These are phyloP conservation scores for Silene uniflora DNA, from an alignment of 148 eudicot genomes.

Conservation along the genomic window DNA sequence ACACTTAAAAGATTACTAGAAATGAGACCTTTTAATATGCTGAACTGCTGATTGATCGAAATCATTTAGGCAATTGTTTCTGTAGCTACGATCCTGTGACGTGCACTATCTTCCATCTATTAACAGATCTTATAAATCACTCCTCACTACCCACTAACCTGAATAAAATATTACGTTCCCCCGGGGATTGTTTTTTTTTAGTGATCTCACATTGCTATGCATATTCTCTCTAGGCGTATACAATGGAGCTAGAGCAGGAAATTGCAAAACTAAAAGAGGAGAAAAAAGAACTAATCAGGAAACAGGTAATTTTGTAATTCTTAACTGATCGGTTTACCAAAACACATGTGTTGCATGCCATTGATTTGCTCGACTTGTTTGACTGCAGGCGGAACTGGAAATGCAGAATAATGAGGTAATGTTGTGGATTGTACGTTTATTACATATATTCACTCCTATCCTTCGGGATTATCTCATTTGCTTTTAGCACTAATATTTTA, in stretches of 20 bases:
- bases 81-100: too few species aligned
- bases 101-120: too few species aligned
- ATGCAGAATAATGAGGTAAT: slow-evolving; percentile 84
- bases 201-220: not conserved
- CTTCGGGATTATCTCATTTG: too few species aligned
- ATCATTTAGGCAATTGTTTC: not conserved
- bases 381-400: slow-evolving; percentile 71
- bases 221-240: slow-evolving; percentile 53
- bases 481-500: too few species aligned
- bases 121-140: too few species aligned
- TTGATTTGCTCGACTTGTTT: slow-evolving; percentile 12
- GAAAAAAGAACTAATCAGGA: slow-evolving; percentile 57
- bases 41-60: not conserved
- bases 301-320: slow-evolving; percentile 41
- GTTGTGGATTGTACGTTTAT: not conserved
- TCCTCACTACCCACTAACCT: too few species aligned
- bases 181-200: too few species aligned
- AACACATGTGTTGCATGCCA: not conserved
- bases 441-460: not conserved
- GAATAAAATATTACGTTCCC: not conserved
- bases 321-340: not conserved
- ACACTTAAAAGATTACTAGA: too few species aligned
- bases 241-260: slow-evolving; percentile 83
- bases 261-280: slow-evolving; percentile 74
- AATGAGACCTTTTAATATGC: too few species aligned